Evolutionary conservation across 2,329 filamentous ascomycete species (phyloP), one percentile per base, ranked within the genome.

Genomic region (Fusarium sp.): DNA sequence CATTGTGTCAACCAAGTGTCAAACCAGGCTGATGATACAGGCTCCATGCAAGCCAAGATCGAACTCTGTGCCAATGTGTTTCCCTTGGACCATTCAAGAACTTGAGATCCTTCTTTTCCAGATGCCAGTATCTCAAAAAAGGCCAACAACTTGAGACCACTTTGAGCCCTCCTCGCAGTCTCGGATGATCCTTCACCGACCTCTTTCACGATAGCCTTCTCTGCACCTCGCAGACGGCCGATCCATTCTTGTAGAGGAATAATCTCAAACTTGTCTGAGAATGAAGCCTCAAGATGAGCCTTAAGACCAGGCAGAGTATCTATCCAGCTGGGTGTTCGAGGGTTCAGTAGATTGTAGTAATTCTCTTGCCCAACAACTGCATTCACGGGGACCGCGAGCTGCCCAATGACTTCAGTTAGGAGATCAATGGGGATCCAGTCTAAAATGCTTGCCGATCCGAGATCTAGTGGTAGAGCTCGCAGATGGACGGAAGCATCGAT

Each of bases 351-450:
- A 20, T 56, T 56, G 22, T 56, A 56, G 12, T 56, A 56, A 12
- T 24, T 42, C 12, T 56, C 26, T 31, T 42, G 26, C 15, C 8
- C 38, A 0, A 31, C 3, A 0, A 33, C 52, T 33, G 17, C 0
- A 3, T 56, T 56, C 15, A 56, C 12, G 6, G 52, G 38, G 5
- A 42, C 12, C 1, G 24, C 36, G 17, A 56, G 36, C 7, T 56
- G 36, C 5, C 52, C 38, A 9, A 56, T 44, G 11, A 33, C 22
- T 3, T 44, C 52, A 2, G 38, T 20, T 13, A 56, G 9, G 17
- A 56, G 36, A 24, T 56, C 52, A 5, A 56, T 44, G 12, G 52
- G 52, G 17, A 56, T 44, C 52, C 52, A 56, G 11, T 44, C 52
- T 17, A 56, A 10, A 28, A 22, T 44, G 9, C 20, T 44, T 18